Evolutionary conservation across 768 basidiomycete species (phyloP), one percentile per base, ranked within the genome.

Genomic region (Symmetrospora coprosmae): DNA sequence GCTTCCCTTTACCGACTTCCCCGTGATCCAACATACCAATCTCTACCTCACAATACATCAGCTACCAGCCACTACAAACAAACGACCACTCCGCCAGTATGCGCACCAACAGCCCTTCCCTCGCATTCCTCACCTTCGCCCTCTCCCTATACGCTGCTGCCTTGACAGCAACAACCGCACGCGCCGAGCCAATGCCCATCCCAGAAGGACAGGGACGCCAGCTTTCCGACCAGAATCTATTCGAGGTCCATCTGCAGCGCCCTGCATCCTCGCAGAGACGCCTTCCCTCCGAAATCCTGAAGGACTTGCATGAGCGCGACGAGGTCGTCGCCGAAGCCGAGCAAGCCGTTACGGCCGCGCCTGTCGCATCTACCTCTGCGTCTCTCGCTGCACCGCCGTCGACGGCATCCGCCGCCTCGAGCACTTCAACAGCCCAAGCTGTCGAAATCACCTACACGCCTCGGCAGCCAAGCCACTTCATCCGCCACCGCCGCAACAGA

Each of bases 301-400:
- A 39, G n/a, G 41, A 58, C 25, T n/a, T n/a, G n/a, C 55, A 58
- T 33, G 55, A 58, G 43, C 55, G 55, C 39, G 55, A 58, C 13
- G 17, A 9, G 34, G 13, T 23, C 8, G 31, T 28, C 23, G 11
- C 39, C 17, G 13, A 21, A 45, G 9, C 39, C 23, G 23, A 27
- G 4, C 39, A 4, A 30, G 40, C 39, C n/a, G 8, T 25, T n/a
- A 19, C 35, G 23, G 31, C 41, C 4, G 6, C 55, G 19, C n/a
- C 55, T 14, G 27, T 33, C 49, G 25, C 21, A 8, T 27, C 9
- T 34, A 28, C 14, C n/a, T n/a, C n/a, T n/a, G n/a, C n/a, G n/a
- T n/a, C n/a, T n/a, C n/a, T n/a, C n/a, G n/a, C n/a, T n/a, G n/a
- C n/a, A n/a, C n/a, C n/a, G n/a, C n/a, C n/a, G n/a, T n/a, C n/a